Conservation (phyloP, 306 rosid genomes). For the Trifolium pratense region DNA sequence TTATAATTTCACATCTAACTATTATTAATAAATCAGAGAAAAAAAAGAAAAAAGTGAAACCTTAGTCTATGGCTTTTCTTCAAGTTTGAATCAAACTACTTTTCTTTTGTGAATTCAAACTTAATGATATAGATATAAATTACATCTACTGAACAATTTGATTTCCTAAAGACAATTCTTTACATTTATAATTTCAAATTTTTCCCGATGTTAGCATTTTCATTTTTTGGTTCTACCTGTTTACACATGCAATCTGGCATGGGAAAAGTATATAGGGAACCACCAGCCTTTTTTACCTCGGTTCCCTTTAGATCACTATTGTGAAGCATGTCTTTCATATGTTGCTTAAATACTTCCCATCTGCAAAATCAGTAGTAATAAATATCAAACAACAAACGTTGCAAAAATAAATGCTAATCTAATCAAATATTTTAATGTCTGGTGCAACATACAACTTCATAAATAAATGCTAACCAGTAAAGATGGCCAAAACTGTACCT, state of each 20-base stretch:
- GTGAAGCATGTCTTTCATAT: conserved; percentile 81
- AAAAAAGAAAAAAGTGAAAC: conserved; percentile 15
- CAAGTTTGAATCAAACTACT: conserved; percentile 41
- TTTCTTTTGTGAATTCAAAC: conserved; percentile 21
- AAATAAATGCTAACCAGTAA: conserved; percentile 19
- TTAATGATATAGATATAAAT: conserved; percentile 47
- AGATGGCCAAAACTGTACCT: conserved; percentile 59
- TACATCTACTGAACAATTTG: conserved; percentile 52
- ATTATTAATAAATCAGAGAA: conserved; percentile 3
- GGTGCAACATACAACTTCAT: not conserved
- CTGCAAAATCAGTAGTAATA: conserved; percentile 44
- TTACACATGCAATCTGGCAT: conserved; percentile 97
- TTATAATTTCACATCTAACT: conserved; percentile 32
- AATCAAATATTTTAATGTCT: conserved; percentile 17
- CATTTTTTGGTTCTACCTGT: conserved; percentile 53
- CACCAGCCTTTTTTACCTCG: conserved; percentile 76
- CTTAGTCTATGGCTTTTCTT: conserved; percentile 22
- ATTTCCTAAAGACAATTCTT: conserved; percentile 31
- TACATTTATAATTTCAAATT: conserved; percentile 38
- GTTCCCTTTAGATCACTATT: conserved; percentile 79
- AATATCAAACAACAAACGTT: conserved; percentile 19
- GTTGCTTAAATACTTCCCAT: conserved; percentile 73
- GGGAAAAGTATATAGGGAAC: conserved; percentile 84
- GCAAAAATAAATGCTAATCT: not conserved
- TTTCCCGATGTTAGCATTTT: conserved; percentile 39